phyloP scores from a whole-genome alignment of 2,329 filamentous ascomycete genomes.

The Davidsoniella neocaledoniae region DNA sequence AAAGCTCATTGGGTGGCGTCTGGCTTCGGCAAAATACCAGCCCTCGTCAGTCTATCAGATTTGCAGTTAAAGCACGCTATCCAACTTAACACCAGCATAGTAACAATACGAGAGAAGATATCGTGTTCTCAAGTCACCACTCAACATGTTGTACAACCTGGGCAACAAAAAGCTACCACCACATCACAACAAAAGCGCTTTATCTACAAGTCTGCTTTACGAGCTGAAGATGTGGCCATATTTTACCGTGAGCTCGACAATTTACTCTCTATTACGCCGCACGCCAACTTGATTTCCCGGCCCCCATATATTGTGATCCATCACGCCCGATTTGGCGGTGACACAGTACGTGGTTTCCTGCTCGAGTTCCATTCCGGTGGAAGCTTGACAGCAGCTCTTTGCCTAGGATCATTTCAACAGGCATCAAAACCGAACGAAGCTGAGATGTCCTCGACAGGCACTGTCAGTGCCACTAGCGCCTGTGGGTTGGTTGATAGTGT shows the following conservation, averaged over 20 bases:
- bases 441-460: too few relatives aligned
- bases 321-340: not conserved
- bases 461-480: too few relatives aligned
- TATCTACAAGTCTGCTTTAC: slow-evolving; percentile 1
- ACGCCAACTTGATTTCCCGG: not conserved
- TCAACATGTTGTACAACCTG: not conserved
- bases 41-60: too few relatives aligned
- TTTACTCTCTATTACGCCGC: not conserved
- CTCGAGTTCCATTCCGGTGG: not conserved
- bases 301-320: slow-evolving; percentile 5
- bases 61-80: too few relatives aligned
- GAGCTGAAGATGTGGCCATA: not conserved
- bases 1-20: too few relatives aligned
- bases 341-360: slow-evolving; percentile 1
- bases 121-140: not conserved
- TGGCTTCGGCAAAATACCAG: too few relatives aligned
- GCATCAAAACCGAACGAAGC: too few relatives aligned
- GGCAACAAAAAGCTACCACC: too few relatives aligned
- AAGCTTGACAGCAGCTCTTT: not conserved
- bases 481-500: too few relatives aligned
- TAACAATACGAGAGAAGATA: too few relatives aligned
- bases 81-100: too few relatives aligned
- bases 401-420: not conserved
- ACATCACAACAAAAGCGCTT: not conserved
- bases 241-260: slow-evolving; percentile 3